Conservation (phyloP, 202 grass and related monocot species). For the Bolboschoenoplectus hybrid region DNA sequence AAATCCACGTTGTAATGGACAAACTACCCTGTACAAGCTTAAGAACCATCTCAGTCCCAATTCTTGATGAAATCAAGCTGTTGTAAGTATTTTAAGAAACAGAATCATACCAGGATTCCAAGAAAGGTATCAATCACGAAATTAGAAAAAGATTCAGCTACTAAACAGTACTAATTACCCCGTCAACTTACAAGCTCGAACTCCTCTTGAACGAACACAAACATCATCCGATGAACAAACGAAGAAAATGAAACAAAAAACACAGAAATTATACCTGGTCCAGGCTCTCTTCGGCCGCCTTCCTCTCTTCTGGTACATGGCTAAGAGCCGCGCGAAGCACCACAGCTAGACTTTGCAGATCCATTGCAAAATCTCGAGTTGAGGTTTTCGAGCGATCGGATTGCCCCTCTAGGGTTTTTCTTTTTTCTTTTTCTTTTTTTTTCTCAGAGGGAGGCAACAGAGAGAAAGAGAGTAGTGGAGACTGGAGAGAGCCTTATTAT, state of each 20-base stretch:
- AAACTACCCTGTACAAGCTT: not conserved
- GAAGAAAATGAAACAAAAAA: not conserved
- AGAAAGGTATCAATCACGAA: not conserved
- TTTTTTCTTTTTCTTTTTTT: not conserved
- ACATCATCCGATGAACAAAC: not conserved
- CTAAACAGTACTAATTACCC: not conserved
- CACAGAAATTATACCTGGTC: slow-evolving; percentile 56
- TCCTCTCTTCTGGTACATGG: slow-evolving; percentile 79
- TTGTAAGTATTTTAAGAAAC: not conserved
- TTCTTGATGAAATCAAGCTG: not conserved
- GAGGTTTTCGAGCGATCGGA: slow-evolving; percentile 7
- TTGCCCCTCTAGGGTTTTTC: slow-evolving; percentile 40
- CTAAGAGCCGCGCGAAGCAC: slow-evolving; percentile 87
- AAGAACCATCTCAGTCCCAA: not conserved
- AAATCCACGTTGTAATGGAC: slow-evolving; percentile 6
- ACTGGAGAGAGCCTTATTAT: slow-evolving; percentile 40
- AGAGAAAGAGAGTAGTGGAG: slow-evolving; percentile 22
- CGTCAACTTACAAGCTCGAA: not conserved
- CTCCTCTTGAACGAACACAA: not conserved
- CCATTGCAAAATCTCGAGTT: slow-evolving; percentile 58
- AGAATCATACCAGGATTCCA: not conserved
- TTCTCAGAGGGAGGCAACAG: not conserved
- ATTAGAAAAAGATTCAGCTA: not conserved
- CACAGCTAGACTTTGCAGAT: slow-evolving; percentile 76
- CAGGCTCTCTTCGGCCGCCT: slow-evolving; percentile 85